These are phyloP conservation scores for Rhizopus arrhizus DNA, from an alignment of 371 early-diverging fungal species.

Conservation along the genomic window DNA sequence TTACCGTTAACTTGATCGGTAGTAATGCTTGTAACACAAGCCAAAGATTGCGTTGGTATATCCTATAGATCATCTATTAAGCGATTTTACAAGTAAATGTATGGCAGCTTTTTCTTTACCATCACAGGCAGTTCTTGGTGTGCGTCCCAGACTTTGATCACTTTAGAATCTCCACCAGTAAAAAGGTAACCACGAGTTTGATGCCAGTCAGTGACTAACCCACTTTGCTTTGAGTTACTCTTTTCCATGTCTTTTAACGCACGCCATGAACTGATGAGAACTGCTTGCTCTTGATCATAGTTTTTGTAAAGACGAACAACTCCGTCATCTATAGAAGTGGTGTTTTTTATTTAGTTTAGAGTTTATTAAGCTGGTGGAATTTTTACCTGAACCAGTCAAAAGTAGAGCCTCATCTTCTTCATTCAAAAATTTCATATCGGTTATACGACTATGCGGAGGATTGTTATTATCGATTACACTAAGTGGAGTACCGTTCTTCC, in stretches of 20 bases:
- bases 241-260: slow-evolving; percentile 72
- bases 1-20: slow-evolving; percentile 70
- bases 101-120: slow-evolving; percentile 38
- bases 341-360: neutral
- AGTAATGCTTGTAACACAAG: slow-evolving; percentile 71
- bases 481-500: slow-evolving; percentile 64
- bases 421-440: slow-evolving; percentile 85
- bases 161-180: slow-evolving; percentile 73
- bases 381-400: slow-evolving; percentile 74
- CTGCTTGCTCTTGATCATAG: slow-evolving; percentile 66
- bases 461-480: slow-evolving; percentile 73
- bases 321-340: slow-evolving; percentile 66
- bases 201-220: slow-evolving; percentile 80
- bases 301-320: slow-evolving; percentile 76
- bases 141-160: slow-evolving; percentile 85
- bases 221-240: slow-evolving; percentile 58
- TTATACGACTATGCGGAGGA: slow-evolving; percentile 70
- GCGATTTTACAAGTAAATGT: neutral
- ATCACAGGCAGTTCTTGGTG: slow-evolving; percentile 73
- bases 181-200: slow-evolving; percentile 70
- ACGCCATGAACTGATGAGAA: slow-evolving; percentile 77
- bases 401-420: slow-evolving; percentile 86
- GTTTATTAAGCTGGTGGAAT: too few relatives aligned
- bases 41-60: slow-evolving; percentile 68
- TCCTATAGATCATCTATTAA: slow-evolving; percentile 44